Evolutionary conservation across 2,329 filamentous ascomycete genomes (phyloP).

Genomic region (Cyphellophora attinorum): DNA sequence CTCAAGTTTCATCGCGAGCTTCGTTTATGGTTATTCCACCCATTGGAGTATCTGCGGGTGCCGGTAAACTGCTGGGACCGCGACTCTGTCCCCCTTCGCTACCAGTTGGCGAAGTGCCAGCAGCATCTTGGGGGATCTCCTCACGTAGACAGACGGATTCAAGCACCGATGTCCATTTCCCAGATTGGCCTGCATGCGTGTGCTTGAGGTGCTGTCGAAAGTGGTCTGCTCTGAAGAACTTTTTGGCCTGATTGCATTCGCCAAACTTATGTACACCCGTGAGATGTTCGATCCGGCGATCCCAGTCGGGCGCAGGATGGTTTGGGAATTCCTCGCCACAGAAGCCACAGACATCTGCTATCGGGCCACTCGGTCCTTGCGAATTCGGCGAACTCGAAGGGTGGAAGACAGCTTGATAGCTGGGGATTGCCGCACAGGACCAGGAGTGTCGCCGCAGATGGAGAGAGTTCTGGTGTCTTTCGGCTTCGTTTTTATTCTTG

Average conservation of each 20-base stretch:
- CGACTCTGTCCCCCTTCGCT: conserved; percentile 13
- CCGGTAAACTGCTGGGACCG: conserved; percentile 9
- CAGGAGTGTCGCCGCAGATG: conserved; percentile 89
- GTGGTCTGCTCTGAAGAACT: conserved; percentile 94
- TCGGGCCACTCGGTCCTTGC: conserved; percentile 23
- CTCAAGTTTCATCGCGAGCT: conserved; percentile 14
- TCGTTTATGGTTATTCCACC: conserved; percentile 15
- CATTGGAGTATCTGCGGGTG: conserved; percentile 9
- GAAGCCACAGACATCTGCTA: conserved; percentile 75
- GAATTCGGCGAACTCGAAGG: conserved; percentile 44
- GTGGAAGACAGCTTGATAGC: conserved; percentile 77
- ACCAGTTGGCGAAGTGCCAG: conserved; percentile 12
- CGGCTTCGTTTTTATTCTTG: conserved; percentile 98
- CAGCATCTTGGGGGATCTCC: conserved; percentile 46
- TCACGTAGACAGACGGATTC: conserved; percentile 96
- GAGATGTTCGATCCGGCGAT: conserved; percentile 73
- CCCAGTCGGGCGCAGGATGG: conserved; percentile 71
- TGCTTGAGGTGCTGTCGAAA: conserved; percentile 98
- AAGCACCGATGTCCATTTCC: conserved; percentile 98
- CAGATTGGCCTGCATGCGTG: conserved; percentile 88
- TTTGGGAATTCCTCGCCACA: conserved; percentile 87
- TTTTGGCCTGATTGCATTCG: conserved; percentile 97
- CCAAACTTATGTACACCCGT: conserved; percentile 91
- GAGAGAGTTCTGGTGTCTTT: conserved; percentile 90
- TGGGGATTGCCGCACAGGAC: conserved; percentile 80